A percentile compares a stretch with the other conserved stretches of the same genome.
Evolutionary conservation across 306 rosid genomes (phyloP).

Genomic region (Hippophae tibetana): DNA sequence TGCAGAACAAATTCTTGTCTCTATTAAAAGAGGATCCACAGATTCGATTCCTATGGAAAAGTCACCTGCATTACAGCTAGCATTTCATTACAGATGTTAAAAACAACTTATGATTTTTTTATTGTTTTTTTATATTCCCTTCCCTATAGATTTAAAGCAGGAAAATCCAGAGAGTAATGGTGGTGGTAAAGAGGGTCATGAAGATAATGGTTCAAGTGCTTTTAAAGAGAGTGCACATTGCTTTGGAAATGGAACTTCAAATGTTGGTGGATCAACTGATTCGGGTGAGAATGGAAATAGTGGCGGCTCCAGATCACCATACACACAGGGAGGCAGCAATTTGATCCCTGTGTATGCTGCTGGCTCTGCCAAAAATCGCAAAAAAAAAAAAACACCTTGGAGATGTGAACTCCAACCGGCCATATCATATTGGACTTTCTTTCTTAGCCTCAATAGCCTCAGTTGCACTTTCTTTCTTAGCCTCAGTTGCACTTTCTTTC

Average conservation of each 20-base stretch:
- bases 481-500: constrained; percentile 17
- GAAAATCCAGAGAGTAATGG: constrained; percentile 4
- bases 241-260: constrained; percentile 17
- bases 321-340: constrained; percentile 30
- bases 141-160: constrained; percentile 28
- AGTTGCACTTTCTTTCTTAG: constrained; percentile 23
- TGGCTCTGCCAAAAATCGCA: constrained; percentile 43
- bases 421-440: constrained; percentile 15
- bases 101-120: background rate
- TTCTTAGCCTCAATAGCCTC: constrained; percentile 24
- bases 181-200: background rate
- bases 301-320: constrained; percentile 20
- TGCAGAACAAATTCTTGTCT: too few relatives aligned
- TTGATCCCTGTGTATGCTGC: constrained; percentile 54
- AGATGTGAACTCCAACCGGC: constrained; percentile 33
- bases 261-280: constrained; percentile 20
- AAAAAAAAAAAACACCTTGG: constrained; percentile 29
- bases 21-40: background rate
- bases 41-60: background rate
- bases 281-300: constrained; percentile 17
- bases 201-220: background rate
- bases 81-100: background rate
- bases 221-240: constrained; percentile 24
- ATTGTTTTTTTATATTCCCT: constrained; percentile 5
- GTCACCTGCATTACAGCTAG: too few relatives aligned